Evolutionary conservation across 768 basidiomycete genomes (phyloP).

Genomic region (Infundibulicybe gibba): DNA sequence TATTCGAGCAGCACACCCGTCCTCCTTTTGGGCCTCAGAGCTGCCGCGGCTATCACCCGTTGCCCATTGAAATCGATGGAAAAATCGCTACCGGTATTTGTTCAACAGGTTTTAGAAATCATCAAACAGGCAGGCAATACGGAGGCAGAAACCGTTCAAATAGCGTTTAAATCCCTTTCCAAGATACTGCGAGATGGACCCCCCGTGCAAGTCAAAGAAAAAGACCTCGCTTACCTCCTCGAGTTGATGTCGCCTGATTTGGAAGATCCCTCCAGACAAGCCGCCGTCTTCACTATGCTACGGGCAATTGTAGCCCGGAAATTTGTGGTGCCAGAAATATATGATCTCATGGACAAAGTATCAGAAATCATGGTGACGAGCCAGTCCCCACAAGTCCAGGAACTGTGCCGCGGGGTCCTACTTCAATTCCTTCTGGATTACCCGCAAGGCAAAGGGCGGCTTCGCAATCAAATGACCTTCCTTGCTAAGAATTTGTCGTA

Average conservation of each 20-base stretch:
- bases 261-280: slow-evolving; percentile 85
- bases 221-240: slow-evolving; percentile 83
- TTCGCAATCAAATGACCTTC: slow-evolving; percentile 87
- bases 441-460: slow-evolving; percentile 89
- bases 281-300: slow-evolving; percentile 81
- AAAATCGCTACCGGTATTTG: slow-evolving; percentile 76
- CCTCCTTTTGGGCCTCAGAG: slow-evolving; percentile 71
- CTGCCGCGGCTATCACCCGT: slow-evolving; percentile 74
- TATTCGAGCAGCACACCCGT: slow-evolving; percentile 81
- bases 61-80: slow-evolving; percentile 78
- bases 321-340: slow-evolving; percentile 93
- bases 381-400: slow-evolving; percentile 88
- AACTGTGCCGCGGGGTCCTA: slow-evolving; percentile 82
- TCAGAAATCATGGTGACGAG: slow-evolving; percentile 91
- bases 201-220: slow-evolving; percentile 78
- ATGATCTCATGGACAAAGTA: slow-evolving; percentile 93
- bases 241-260: slow-evolving; percentile 86
- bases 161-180: slow-evolving; percentile 82
- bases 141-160: slow-evolving; percentile 87
- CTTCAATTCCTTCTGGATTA: slow-evolving; percentile 97
- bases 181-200: slow-evolving; percentile 89
- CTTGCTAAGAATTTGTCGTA: slow-evolving; percentile 92
- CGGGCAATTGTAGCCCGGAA: slow-evolving; percentile 88
- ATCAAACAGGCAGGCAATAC: slow-evolving; percentile 81
- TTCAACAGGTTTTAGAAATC: slow-evolving; percentile 81